phyloP scores from a whole-genome alignment of 768 basidiomycete species.

The Mycena rosella region DNA sequence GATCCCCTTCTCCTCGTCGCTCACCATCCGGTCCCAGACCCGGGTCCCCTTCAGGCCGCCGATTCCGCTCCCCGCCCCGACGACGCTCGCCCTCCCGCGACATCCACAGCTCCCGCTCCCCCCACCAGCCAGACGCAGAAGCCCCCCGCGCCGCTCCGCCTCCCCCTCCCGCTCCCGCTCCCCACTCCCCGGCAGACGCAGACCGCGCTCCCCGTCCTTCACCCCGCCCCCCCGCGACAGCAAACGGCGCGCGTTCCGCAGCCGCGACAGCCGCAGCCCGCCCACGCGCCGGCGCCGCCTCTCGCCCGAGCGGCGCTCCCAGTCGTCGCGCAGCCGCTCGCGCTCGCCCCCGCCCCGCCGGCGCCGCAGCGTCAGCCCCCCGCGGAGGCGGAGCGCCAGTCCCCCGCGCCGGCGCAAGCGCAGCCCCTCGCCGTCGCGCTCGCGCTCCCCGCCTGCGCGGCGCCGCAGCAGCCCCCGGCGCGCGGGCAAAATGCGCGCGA shows the following conservation, averaged over 20 bases:
- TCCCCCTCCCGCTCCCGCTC: constrained; percentile 43
- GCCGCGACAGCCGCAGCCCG: constrained; percentile 67
- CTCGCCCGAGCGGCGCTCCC: constrained; percentile 40
- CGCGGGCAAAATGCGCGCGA: constrained; percentile 26
- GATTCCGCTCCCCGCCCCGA: constrained; percentile 56
- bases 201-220: constrained; percentile 57
- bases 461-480: constrained; percentile 27
- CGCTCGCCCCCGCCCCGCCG: constrained; percentile 49
- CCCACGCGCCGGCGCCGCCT: constrained; percentile 60
- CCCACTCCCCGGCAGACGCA: constrained; percentile 50
- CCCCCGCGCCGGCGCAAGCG: constrained; percentile 46
- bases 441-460: constrained; percentile 47
- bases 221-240: constrained; percentile 64
- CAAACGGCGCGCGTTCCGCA: constrained; percentile 48
- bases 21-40: constrained; percentile 37
- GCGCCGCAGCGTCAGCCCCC: constrained; percentile 60
- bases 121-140: constrained; percentile 43
- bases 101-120: constrained; percentile 51
- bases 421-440: constrained; percentile 49
- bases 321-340: constrained; percentile 50
- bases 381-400: constrained; percentile 47
- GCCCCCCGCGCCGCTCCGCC: constrained; percentile 43
- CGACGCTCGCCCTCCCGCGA: constrained; percentile 56
- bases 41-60: constrained; percentile 51
- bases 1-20: constrained; percentile 61